These are phyloP conservation scores for Hortaea werneckii DNA, from an alignment of 2,329 filamentous ascomycete genomes.

Conservation along the genomic window DNA sequence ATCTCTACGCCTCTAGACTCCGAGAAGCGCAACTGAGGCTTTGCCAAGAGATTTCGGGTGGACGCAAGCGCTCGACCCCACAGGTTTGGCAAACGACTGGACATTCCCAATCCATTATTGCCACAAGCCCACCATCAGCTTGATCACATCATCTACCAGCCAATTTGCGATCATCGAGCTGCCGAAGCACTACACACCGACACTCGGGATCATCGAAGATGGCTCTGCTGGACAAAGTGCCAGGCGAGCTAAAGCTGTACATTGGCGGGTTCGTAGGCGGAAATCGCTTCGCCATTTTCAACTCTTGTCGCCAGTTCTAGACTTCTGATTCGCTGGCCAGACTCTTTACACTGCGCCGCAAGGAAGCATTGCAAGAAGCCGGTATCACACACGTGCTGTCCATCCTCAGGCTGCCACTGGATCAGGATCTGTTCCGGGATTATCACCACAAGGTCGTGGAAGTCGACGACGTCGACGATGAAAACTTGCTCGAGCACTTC, in stretches of 20 bases:
- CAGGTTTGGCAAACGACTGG: too few relatives aligned
- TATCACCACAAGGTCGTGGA: constrained; percentile 64
- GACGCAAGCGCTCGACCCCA: too few relatives aligned
- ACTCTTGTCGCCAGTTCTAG: background rate
- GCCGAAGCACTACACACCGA: too few relatives aligned
- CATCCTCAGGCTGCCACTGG: constrained; percentile 54
- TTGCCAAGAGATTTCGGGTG: too few relatives aligned
- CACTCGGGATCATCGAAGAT: constrained; percentile 27
- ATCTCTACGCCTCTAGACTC: too few relatives aligned
- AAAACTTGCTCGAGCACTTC: constrained; percentile 75
- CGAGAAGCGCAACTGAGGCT: too few relatives aligned
- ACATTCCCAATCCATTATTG: too few relatives aligned
- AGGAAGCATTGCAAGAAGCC: constrained; percentile 56
- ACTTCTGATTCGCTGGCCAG: constrained; percentile 38
- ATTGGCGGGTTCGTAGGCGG: constrained; percentile 59
- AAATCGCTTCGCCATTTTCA: background rate
- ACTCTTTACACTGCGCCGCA: constrained; percentile 66
- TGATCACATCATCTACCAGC: too few relatives aligned
- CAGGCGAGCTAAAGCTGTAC: constrained; percentile 61
- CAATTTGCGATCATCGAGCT: too few relatives aligned
- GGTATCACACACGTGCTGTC: constrained; percentile 89
- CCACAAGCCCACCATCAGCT: too few relatives aligned
- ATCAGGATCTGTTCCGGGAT: constrained; percentile 46
- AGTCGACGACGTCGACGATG: constrained; percentile 82
- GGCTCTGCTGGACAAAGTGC: constrained; percentile 55